Percentiles rank a stretch among this genome's conserved stretches.
Evolutionary conservation across 345 rosid species (phyloP).

Genomic region (Leavenworthia alabamica): DNA sequence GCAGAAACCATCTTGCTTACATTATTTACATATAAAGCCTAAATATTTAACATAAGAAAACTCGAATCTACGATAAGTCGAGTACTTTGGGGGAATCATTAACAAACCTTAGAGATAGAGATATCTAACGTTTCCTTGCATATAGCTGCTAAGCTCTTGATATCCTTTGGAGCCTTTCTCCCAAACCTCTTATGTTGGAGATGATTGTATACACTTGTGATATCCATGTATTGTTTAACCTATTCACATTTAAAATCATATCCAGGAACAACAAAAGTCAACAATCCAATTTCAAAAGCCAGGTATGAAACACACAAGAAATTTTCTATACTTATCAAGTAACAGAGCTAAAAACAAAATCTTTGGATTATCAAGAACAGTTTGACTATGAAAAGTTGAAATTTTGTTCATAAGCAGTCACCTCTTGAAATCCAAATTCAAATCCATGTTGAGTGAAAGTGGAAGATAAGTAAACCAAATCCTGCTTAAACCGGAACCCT

Average conservation of each 20-base stretch:
- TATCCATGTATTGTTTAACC: constrained; percentile 89
- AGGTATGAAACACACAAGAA: too few species aligned
- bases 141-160: constrained; percentile 65
- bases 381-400: too few species aligned
- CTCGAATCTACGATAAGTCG: too few species aligned
- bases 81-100: too few species aligned
- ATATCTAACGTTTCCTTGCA: constrained; percentile 63
- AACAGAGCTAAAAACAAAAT: neutral
- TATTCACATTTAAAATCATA: too few species aligned
- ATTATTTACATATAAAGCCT: too few species aligned
- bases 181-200: constrained; percentile 57
- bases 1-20: neutral
- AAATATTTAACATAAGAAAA: too few species aligned
- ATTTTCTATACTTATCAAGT: too few species aligned
- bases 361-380: too few species aligned
- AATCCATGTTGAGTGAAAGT: constrained; percentile 64
- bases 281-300: neutral
- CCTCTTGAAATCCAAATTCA: constrained; percentile 61
- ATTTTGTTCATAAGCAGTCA: constrained; percentile 23
- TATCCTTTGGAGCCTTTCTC: constrained; percentile 51
- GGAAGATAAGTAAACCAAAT: constrained; percentile 68
- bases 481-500: constrained; percentile 84
- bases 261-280: neutral
- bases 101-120: constrained; percentile 65
- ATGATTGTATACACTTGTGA: constrained; percentile 43